Percentiles rank a stretch among this genome's conserved stretches.
phyloP scores from a whole-genome alignment of 768 basidiomycete genomes.

The Dentipellis fragilis region DNA sequence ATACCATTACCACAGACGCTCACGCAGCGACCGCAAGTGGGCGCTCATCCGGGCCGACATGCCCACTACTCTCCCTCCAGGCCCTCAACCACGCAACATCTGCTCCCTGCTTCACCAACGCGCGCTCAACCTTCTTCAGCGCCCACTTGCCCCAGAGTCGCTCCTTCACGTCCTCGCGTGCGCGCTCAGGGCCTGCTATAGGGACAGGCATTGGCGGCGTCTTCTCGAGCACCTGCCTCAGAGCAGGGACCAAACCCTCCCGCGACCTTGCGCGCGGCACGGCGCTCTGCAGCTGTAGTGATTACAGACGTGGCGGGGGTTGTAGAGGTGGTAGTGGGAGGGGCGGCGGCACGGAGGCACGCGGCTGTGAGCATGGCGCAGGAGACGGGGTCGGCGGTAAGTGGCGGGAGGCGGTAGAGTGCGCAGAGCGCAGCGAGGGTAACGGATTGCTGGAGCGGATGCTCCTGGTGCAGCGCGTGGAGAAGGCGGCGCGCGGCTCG shows the following conservation, averaged over 20 bases:
- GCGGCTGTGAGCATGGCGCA: slow-evolving; percentile 48
- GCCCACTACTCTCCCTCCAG: slow-evolving; percentile 19
- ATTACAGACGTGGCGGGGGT: slow-evolving; percentile 20
- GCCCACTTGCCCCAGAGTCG: slow-evolving; percentile 20
- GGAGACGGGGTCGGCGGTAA: slow-evolving; percentile 45
- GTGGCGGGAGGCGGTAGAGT: slow-evolving; percentile 41
- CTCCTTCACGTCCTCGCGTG: slow-evolving; percentile 20
- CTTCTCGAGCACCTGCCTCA: slow-evolving; percentile 23
- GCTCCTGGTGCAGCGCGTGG: slow-evolving; percentile 38
- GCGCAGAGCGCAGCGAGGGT: slow-evolving; percentile 43
- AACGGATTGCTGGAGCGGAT: slow-evolving; percentile 39
- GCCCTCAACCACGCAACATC: slow-evolving; percentile 18
- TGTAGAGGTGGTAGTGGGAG: slow-evolving; percentile 21
- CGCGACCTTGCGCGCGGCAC: no score
- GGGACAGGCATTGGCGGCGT: slow-evolving; percentile 8
- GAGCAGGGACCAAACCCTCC: slow-evolving; percentile 31
- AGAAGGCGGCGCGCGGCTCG: slow-evolving; percentile 45
- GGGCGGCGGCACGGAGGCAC: slow-evolving; percentile 35
- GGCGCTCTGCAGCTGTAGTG: no score
- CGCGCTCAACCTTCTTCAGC: slow-evolving; percentile 26
- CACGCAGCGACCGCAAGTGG: no score
- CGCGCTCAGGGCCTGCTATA: slow-evolving; percentile 11
- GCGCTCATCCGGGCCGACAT: neutral
- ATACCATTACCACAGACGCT: no score
- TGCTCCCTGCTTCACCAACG: slow-evolving; percentile 20